Conservation (phyloP, 2,329 filamentous ascomycete genomes). For the Ceratocystis destructans region DNA sequence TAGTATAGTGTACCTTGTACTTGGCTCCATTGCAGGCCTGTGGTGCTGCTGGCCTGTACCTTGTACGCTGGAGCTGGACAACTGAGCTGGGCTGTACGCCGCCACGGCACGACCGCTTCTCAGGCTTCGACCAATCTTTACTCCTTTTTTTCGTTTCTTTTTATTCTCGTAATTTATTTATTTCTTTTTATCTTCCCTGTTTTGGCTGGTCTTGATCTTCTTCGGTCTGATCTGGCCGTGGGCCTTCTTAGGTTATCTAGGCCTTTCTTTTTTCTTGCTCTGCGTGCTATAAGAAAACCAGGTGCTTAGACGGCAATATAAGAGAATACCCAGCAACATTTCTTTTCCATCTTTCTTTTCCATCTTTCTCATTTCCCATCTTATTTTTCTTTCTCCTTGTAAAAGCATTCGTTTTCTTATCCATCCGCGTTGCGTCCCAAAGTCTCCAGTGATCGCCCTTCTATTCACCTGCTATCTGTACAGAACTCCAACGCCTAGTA, state of each 20-base stretch:
- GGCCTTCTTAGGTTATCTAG: too few relatives aligned
- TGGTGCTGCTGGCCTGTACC: background rate
- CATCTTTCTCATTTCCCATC: too few relatives aligned
- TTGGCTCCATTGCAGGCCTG: background rate
- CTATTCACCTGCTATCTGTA: background rate
- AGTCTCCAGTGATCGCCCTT: background rate
- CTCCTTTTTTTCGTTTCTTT: constrained; percentile 5
- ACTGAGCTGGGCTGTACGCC: background rate
- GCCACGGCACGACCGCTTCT: background rate
- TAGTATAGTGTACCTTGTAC: background rate
- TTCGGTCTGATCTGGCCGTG: background rate
- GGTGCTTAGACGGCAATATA: background rate
- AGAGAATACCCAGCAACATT: too few relatives aligned
- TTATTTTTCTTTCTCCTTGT: background rate
- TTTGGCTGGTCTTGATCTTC: background rate
- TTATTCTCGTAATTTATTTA: background rate
- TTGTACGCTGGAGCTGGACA: background rate
- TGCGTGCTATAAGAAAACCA: background rate
- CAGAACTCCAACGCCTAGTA: background rate
- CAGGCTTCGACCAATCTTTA: background rate
- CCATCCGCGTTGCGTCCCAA: background rate
- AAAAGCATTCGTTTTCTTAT: background rate
- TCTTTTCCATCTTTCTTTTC: too few relatives aligned
- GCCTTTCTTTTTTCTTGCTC: background rate
- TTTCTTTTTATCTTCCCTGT: background rate